Evolutionary conservation across 108 stramenopile genomes (phyloP).

Genomic region (Aureococcus anophagefferens): DNA sequence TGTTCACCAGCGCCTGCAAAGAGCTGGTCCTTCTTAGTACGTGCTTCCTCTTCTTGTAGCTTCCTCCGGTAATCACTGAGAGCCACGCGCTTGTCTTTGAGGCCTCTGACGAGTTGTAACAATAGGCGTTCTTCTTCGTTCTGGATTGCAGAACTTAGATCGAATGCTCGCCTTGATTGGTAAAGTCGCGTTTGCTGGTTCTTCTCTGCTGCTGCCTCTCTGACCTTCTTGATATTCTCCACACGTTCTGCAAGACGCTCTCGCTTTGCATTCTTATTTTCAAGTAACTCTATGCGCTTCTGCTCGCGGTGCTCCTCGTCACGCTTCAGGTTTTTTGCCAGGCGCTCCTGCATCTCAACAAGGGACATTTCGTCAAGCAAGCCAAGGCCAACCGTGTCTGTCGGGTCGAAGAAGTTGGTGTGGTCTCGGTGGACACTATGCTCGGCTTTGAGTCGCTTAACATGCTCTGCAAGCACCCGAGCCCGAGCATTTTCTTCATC

Average conservation of each 20-base stretch:
- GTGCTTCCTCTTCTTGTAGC: slow-evolving; percentile 36
- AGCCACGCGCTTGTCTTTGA: slow-evolving; percentile 20
- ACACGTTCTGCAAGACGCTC: slow-evolving; percentile 10
- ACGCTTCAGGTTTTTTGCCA: slow-evolving; percentile 16
- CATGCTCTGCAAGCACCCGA: slow-evolving; percentile 20
- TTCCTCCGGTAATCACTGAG: no score
- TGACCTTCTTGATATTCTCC: slow-evolving; percentile 21
- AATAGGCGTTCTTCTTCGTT: slow-evolving; percentile 8
- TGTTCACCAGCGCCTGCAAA: slow-evolving; percentile 30
- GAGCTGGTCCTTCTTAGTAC: slow-evolving; percentile 17
- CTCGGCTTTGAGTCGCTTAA: slow-evolving; percentile 24
- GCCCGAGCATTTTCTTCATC: no score
- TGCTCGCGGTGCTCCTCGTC: slow-evolving; percentile 13
- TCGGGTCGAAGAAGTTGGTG: slow-evolving; percentile 50
- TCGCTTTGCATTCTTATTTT: slow-evolving; percentile 11
- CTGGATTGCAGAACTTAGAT: slow-evolving; percentile 14
- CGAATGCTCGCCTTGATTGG: slow-evolving; percentile 13
- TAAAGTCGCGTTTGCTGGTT: slow-evolving; percentile 15
- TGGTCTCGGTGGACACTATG: slow-evolving; percentile 34
- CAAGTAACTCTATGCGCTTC: slow-evolving; percentile 13
- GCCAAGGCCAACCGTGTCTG: slow-evolving; percentile 37
- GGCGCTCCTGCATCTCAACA: slow-evolving; percentile 39
- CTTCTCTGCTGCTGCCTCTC: slow-evolving; percentile 17
- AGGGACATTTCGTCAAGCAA: slow-evolving; percentile 53
- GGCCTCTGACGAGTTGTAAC: slow-evolving; percentile 23